Percentiles rank a stretch among this genome's conserved stretches.
Evolutionary conservation across 345 rosid species (phyloP).

Genomic region (Sonneratia alba): DNA sequence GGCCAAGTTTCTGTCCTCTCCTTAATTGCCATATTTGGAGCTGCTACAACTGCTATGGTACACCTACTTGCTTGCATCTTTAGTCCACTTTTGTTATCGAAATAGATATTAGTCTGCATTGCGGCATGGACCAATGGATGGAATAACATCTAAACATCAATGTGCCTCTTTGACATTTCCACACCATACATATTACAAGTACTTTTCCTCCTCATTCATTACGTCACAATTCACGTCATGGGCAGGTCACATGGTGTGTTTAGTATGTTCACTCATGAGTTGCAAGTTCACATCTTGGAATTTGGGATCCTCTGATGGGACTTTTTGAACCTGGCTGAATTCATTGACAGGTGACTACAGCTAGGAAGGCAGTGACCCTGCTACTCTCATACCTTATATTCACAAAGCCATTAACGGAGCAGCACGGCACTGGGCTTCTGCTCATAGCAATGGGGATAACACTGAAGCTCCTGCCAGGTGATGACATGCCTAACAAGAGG

Average conservation of each 20-base stretch:
- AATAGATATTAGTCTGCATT: not conserved
- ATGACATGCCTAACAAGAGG: slow-evolving; percentile 16
- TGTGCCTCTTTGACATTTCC: no score
- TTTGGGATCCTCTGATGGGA: not conserved
- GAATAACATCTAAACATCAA: not conserved
- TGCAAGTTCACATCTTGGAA: not conserved
- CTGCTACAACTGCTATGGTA: slow-evolving; percentile 97
- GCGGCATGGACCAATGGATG: not conserved
- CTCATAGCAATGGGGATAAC: slow-evolving; percentile 71
- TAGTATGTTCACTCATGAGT: not conserved
- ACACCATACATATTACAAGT: no score
- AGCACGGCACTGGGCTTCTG: slow-evolving; percentile 63
- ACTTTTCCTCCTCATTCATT: no score
- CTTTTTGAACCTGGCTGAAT: no score
- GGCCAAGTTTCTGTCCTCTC: slow-evolving; percentile 94
- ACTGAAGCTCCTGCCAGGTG: slow-evolving; percentile 42
- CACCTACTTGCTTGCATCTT: not conserved
- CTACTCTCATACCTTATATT: slow-evolving; percentile 76
- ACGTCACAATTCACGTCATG: not conserved
- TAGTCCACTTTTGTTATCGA: not conserved
- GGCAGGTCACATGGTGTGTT: not conserved
- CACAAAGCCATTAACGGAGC: slow-evolving; percentile 79
- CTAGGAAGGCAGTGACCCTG: slow-evolving; percentile 66
- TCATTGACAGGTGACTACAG: slow-evolving; percentile 40
- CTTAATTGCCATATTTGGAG: slow-evolving; percentile 86